Percentiles rank a stretch among this genome's conserved stretches.
Evolutionary conservation across 2,329 filamentous ascomycete species (phyloP).

Genomic region (Aschersonia sp.): DNA sequence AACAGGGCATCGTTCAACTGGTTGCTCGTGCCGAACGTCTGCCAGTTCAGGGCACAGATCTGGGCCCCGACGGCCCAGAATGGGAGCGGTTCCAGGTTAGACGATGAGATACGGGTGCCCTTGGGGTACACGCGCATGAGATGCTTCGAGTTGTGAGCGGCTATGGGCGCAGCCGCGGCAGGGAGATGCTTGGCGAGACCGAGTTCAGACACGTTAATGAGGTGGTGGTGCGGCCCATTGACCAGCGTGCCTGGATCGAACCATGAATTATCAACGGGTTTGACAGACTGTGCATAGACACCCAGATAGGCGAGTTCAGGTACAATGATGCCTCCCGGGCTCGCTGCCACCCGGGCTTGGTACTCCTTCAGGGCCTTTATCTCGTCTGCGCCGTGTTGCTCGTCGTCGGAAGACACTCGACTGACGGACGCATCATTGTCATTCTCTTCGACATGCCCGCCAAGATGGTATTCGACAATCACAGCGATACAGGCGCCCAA

Average conservation of each 20-base stretch:
- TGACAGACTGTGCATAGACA: conserved; percentile 57
- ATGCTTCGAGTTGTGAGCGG: conserved; percentile 46
- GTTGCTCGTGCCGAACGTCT: conserved; percentile 50
- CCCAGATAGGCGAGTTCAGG: conserved; percentile 51
- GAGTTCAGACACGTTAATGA: conserved; percentile 56
- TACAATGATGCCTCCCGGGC: conserved; percentile 34
- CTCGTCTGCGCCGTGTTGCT: conserved; percentile 28
- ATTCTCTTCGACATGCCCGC: conserved; percentile 26
- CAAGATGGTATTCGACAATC: conserved; percentile 53
- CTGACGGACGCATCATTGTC: conserved; percentile 11
- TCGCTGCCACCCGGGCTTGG: conserved; percentile 34
- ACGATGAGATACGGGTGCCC: conserved; percentile 52
- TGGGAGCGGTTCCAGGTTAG: conserved; percentile 45
- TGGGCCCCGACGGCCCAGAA: conserved; percentile 57
- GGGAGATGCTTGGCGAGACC: conserved; percentile 39
- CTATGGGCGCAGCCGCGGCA: conserved; percentile 28
- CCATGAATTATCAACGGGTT: conserved; percentile 53
- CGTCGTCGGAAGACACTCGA: conserved; percentile 17
- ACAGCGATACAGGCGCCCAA: conserved; percentile 49
- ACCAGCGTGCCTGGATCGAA: conserved; percentile 32
- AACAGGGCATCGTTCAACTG: conserved; percentile 58
- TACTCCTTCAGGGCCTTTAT: conserved; percentile 35
- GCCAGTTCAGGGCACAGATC: conserved; percentile 57
- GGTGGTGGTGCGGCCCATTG: conserved; percentile 48
- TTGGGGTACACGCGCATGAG: conserved; percentile 61